Evolutionary conservation across 164 flowering plant genomes (phyloP), one percentile per base, ranked within the genome.

Genomic region (Magnolia officinalis): DNA sequence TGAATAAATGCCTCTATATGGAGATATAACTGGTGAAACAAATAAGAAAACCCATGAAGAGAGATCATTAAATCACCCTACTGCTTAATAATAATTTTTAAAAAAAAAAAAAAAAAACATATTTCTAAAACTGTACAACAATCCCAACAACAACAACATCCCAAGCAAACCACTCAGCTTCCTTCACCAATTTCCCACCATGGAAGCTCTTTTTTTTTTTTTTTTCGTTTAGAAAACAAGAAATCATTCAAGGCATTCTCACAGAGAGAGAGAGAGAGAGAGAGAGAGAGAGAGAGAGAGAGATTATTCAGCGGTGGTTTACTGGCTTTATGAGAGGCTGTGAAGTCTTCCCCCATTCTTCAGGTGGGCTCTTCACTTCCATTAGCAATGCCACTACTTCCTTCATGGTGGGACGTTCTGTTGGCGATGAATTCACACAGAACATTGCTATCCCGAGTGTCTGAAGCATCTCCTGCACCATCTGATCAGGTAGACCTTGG

Each of bases 391-490:
- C 93, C 71, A 92, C 99, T 70, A 96, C 98, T 81, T 96, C 99
- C 82, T 96, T 94, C 99, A 94, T 96, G 23, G 97, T 90, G 1
- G 99, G 99, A 67, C 99, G 75, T 65, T 96, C 99, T 0, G 85
- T 78, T 0, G 99, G 99, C 0, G 94, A 86, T 31, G 97, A 81
- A 76, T 92, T 92, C 72, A 96, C 99, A 70, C 98, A 96, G 69
- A 96, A 89, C 95, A 96, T 90, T 1, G 97, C 97, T 11, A 96
- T 90, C 19, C 98, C 98, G 0, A 96, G 92, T 49, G 97, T 89
- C 78, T 96, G 99, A 52, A 90, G 94, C 96, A 94, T 96, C 82
- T 94, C 98, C 77, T 94, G 96, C 67, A 91, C 92, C 86, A 87
- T 84, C 74, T 90, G 93, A 76, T 94, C 98, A 0, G 99, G 97